These are phyloP conservation scores for Lipomyces japonicus DNA, from an alignment of 805 yeast genomes.

Conservation along the genomic window DNA sequence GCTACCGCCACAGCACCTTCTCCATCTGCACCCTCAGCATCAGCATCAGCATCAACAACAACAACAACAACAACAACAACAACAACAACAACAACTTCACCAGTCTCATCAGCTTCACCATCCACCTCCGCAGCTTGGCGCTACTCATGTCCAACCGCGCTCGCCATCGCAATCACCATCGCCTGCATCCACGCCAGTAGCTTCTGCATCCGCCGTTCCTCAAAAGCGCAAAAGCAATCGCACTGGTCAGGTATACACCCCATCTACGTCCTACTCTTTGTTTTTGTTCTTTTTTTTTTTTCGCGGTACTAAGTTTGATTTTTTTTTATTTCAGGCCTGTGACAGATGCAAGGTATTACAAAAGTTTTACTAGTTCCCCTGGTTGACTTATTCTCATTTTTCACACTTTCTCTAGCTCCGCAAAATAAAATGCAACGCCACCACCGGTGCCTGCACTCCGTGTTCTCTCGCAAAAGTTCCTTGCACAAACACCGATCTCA, in stretches of 20 bases:
- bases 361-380: background rate
- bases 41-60: background rate
- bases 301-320: background rate
- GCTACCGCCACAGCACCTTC: background rate
- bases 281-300: background rate
- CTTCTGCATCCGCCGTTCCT: background rate
- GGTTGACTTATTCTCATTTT: too few species aligned
- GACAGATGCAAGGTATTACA: constrained; percentile 21
- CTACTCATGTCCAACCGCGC: background rate
- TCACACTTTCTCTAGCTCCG: constrained; percentile 16
- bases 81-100: background rate
- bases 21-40: background rate
- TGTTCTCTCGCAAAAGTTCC: constrained; percentile 27
- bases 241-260: too few species aligned
- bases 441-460: constrained; percentile 28
- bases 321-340: constrained; percentile 10
- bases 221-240: constrained; percentile 8
- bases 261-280: background rate
- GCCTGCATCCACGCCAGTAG: background rate
- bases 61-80: background rate
- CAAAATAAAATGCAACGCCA: constrained; percentile 27
- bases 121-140: too few species aligned
- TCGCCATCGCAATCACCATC: background rate
- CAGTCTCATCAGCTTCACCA: background rate
- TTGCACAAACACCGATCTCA: constrained; percentile 27